phyloP scores from a whole-genome alignment of 2,329 filamentous ascomycete species.

The Penicillium sp. region DNA sequence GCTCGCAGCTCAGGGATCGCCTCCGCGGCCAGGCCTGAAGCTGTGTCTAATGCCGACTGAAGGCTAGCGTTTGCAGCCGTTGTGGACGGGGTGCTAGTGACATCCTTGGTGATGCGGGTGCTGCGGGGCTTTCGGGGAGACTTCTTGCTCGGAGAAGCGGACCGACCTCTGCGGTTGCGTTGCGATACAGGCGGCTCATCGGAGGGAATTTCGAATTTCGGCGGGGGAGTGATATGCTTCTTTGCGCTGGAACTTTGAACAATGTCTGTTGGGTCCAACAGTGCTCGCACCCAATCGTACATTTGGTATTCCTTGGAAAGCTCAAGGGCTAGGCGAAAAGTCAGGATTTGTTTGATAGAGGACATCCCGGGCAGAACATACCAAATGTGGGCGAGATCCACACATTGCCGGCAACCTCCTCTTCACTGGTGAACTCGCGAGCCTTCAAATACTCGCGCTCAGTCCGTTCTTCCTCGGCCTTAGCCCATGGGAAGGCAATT shows the following conservation, averaged over 20 bases:
- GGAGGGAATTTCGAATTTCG: conserved; percentile 65
- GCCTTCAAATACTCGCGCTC: conserved; percentile 77
- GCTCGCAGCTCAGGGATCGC: conserved; percentile 16
- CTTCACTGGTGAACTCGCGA: conserved; percentile 73
- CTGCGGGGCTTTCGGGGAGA: conserved; percentile 56
- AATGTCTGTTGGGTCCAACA: conserved; percentile 85
- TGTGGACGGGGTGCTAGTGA: conserved; percentile 46
- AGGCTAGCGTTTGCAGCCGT: conserved; percentile 49
- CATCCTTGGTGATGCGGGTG: conserved; percentile 49
- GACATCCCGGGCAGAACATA: conserved; percentile 45
- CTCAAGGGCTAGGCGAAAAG: conserved; percentile 62
- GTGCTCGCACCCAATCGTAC: conserved; percentile 81
- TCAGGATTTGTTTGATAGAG: not conserved
- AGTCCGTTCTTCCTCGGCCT: conserved; percentile 55
- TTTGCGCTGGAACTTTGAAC: conserved; percentile 63
- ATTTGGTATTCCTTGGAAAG: conserved; percentile 87
- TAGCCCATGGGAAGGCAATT: conserved; percentile 65
- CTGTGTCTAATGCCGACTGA: conserved; percentile 48
- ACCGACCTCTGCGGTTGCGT: conserved; percentile 57
- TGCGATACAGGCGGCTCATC: conserved; percentile 38
- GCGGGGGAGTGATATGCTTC: conserved; percentile 76
- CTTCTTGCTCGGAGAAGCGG: conserved; percentile 55
- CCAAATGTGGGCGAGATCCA: conserved; percentile 82
- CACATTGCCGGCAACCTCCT: conserved; percentile 94
- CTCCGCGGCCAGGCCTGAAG: conserved; percentile 29